Evolutionary conservation across 1,284 basidiomycete species (phyloP), one percentile per base, ranked within the genome.

Genomic region (Boletus semigastroideus): DNA sequence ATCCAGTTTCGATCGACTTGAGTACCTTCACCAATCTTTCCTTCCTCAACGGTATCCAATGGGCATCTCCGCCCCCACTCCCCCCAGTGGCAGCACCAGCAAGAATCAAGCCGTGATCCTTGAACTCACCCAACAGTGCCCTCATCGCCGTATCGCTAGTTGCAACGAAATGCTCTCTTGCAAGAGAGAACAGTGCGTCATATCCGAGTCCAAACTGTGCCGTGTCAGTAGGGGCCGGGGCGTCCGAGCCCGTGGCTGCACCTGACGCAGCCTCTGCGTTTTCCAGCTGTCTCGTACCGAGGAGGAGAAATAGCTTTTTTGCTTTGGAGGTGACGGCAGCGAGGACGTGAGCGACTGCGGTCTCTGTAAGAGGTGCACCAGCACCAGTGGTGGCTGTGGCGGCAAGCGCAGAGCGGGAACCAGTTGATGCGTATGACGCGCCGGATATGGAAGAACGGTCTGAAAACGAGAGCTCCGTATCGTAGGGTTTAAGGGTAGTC

Each of bases 261-360:
- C 61, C 65, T 19, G 62, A 63, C 46, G 64, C 62, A 36, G 71
- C 66, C 8, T 70, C 72, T 1, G 43, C 37, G 51, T 71, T 54
- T 41, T 78, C 82, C 17, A 92, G 71, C 65, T 94, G 91, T 50
- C 74, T 77, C 34, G 72, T 72, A 0, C 81, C 84, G 38, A 95
- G 77, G 12, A 92, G 74, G 25, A 73, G 71, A 69, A 94, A 92
- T 8, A 94, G 70, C 61, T 86, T 86, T 66, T 87, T 86, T 1
- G 94, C 92, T 62, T 92, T 93, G 49, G 86, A 82, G 1, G 92
- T 94, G 12, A 97, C 92, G 1, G 87, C 87, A 17, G 86, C 85
- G 8, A 97, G 78, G 53, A 96, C 87, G 59, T 95, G 92, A 33
- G 83, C 69, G 2, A 90, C 90, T 0, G 90, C 92, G 34, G 86